These are phyloP conservation scores for Rubus idaeus DNA, from an alignment of 306 rosid species.

Conservation along the genomic window DNA sequence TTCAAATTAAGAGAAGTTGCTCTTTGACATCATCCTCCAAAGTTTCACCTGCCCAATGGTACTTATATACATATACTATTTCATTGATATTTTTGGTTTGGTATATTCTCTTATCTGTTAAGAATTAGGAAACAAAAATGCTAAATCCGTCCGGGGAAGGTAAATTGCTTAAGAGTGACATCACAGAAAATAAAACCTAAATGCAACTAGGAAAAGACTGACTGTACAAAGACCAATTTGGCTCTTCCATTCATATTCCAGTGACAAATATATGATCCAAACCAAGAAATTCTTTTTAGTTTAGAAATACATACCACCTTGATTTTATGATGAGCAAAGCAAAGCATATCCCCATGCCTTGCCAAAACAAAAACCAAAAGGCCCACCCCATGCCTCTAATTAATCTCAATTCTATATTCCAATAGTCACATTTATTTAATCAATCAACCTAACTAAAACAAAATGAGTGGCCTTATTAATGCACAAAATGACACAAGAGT, in stretches of 20 bases:
- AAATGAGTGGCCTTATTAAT: background rate
- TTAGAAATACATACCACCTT: background rate
- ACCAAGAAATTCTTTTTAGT: background rate
- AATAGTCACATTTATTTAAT: background rate
- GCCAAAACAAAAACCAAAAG: background rate
- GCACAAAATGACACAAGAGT: background rate
- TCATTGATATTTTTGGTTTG: too few species aligned
- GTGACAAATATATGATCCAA: too few species aligned
- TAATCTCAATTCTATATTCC: background rate
- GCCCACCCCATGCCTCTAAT: constrained; percentile 18
- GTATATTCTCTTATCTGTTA: background rate
- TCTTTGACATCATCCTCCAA: background rate
- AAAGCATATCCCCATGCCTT: background rate
- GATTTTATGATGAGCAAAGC: background rate
- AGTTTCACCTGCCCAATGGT: too few species aligned
- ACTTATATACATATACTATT: too few species aligned
- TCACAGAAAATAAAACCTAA: background rate
- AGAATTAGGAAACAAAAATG: background rate
- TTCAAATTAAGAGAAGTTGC: background rate
- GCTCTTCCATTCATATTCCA: too few species aligned
- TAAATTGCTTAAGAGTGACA: background rate
- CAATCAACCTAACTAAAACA: background rate
- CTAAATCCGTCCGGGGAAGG: background rate
- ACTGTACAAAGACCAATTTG: too few species aligned
- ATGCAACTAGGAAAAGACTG: background rate